Conservation (phyloP, 305 asterid genomes). For the Euphrasia arctica region DNA sequence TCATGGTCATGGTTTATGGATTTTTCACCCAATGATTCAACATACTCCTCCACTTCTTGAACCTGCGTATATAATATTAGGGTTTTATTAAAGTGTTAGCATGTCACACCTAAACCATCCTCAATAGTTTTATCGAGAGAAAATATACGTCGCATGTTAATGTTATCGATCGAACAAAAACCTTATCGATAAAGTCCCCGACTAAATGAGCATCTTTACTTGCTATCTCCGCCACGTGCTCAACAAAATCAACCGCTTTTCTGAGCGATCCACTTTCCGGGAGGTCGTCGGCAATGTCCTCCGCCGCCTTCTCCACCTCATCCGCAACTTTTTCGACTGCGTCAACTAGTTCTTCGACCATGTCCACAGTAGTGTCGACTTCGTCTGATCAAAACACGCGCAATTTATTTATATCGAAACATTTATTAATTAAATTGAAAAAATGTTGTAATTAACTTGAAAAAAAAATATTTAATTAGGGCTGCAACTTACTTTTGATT, state of each 20-base stretch:
- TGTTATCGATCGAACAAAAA: not conserved
- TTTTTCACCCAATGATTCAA: constrained; percentile 28
- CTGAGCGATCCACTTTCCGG: constrained; percentile 47
- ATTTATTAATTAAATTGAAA: no score
- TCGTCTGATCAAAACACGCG: constrained; percentile 31
- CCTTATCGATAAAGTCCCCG: constrained; percentile 58
- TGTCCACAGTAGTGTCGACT: constrained; percentile 43
- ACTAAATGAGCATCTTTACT: constrained; percentile 46
- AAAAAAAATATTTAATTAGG: not conserved
- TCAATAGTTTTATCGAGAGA: not conserved
- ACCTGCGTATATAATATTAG: constrained; percentile 25
- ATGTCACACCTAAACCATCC: not conserved
- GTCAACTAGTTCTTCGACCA: constrained; percentile 5
- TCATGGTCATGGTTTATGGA: not conserved
- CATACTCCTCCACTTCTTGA: constrained; percentile 38
- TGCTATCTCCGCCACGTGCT: constrained; percentile 47
- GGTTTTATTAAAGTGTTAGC: not conserved
- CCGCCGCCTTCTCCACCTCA: constrained; percentile 58
- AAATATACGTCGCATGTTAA: not conserved
- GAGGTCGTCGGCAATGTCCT: constrained; percentile 41
- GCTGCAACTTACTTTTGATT: constrained; percentile 34
- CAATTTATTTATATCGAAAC: not conserved
- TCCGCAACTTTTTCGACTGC: constrained; percentile 41
- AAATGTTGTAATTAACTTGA: not conserved
- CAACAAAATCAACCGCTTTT: constrained; percentile 40